phyloP scores from a whole-genome alignment of 192 early-diverging fungal genomes.

The Chytriomyces sp. region DNA sequence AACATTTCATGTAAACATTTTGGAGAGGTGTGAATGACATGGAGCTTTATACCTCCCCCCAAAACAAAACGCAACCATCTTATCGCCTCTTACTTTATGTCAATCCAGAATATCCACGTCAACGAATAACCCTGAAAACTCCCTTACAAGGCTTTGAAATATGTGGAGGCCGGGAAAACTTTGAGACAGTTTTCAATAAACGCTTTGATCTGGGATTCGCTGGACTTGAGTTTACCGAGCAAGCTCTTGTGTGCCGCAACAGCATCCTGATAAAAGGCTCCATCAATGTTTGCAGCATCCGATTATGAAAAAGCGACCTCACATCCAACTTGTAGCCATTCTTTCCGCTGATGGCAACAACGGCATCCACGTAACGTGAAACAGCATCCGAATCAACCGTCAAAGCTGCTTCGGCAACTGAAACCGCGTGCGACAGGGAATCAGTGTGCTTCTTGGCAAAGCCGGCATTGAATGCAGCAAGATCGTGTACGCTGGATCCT shows the following conservation, averaged over 20 bases:
- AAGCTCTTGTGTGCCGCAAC: constrained; percentile 32
- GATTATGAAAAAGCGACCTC: not conserved
- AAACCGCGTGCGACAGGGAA: constrained; percentile 21
- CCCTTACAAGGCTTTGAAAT: constrained; percentile 24
- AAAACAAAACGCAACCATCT: too few relatives aligned
- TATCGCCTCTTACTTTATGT: too few relatives aligned
- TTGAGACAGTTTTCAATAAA: constrained; percentile 12
- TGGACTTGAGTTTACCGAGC: not conserved
- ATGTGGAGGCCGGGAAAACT: constrained; percentile 28
- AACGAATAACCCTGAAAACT: too few relatives aligned
- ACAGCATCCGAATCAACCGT: not conserved
- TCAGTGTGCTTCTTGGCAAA: constrained; percentile 16
- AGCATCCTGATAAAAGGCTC: constrained; percentile 17
- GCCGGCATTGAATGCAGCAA: constrained; percentile 22
- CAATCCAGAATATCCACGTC: too few relatives aligned
- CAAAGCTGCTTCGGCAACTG: constrained; percentile 13
- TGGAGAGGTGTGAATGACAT: too few relatives aligned
- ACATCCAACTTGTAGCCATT: constrained; percentile 20
- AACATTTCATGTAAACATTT: too few relatives aligned
- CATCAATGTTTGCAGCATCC: not conserved
- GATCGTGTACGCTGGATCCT: not conserved
- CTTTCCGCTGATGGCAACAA: constrained; percentile 7
- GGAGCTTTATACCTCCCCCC: too few relatives aligned
- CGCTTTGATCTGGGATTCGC: constrained; percentile 11
- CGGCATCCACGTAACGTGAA: constrained; percentile 1